Evolutionary conservation across 108 stramenopile species (phyloP), one percentile per base, ranked within the genome.

Genomic region (Skeletonema grethae): DNA sequence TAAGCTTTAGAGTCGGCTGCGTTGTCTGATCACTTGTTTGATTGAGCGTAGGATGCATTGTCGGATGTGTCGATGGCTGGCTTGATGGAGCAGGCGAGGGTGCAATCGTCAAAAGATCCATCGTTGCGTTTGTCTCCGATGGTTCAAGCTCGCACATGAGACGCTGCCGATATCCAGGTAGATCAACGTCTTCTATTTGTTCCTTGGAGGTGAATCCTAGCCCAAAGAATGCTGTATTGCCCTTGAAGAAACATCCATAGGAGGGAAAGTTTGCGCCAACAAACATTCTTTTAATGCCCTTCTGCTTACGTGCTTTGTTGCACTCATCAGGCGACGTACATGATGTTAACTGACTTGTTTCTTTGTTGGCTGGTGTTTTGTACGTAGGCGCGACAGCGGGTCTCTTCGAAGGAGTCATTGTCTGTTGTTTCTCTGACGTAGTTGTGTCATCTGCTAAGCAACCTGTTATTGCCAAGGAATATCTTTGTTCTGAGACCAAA

Each of bases 401-500:
- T 22, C 20, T 22, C 7, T 8, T 53, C 8, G 50, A 53, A 22
- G 50, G 50, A 53, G 50, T 24, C 0, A 0, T n/a, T 2, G 50
- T 53, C n/a, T 53, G 20, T 22, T 22, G 15, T 5, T n/a, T 53
- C 22, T 22, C 7, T 53, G 50, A 53, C 22, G 20, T 24, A 7
- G 6, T 0, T 1, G 22, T 53, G n/a, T 30, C 59, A 0, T 30
- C 68, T 15, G 64, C 48, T 6, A 79, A 61, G 18, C 77, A 75
- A 15, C 77, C 77, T 3, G 72, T 36, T 12, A 79, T 68, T 25
- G 67, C 77, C 35, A 79, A 36, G 5, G 77, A 79, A 63, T 79
- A 79, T 69, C 36, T 55, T 38, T 79, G 67, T 18, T 67, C 43
- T 7, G 45, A 43, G 7, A 67, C 73, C 22, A 79, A 74, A 53